Conservation (phyloP, 1,139 yeast species). For the Yamadazyma sp. region DNA sequence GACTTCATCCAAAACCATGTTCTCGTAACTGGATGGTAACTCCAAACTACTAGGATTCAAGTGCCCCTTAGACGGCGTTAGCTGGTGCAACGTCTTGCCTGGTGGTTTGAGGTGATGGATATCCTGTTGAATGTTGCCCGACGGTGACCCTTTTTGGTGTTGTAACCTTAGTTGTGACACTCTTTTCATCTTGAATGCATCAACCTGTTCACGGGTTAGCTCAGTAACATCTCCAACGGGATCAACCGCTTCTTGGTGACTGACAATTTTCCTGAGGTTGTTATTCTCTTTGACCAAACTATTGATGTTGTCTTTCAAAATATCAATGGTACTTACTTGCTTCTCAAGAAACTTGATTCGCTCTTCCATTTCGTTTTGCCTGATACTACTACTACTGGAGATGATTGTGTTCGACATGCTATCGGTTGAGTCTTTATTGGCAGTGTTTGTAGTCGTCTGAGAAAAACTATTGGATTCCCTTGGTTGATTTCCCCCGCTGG, state of each 20-base stretch:
- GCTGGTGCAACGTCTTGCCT: conserved; percentile 4
- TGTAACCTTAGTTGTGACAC: conserved; percentile 36
- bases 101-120: background rate
- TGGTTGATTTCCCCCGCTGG: background rate
- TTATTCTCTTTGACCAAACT: conserved; percentile 15
- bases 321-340: conserved; percentile 10
- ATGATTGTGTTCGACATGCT: conserved; percentile 4
- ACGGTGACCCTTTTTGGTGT: conserved; percentile 7
- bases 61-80: conserved; percentile 10
- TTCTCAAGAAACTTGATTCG: conserved; percentile 14
- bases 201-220: conserved; percentile 22
- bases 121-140: background rate
- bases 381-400: background rate
- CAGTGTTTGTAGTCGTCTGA: background rate
- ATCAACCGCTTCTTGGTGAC: background rate
- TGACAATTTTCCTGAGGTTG: conserved; percentile 7
- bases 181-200: conserved; percentile 35
- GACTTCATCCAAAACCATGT: conserved; percentile 40
- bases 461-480: background rate
- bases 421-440: background rate
- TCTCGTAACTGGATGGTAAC: conserved; percentile 37
- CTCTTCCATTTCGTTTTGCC: conserved; percentile 4
- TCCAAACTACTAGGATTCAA: conserved; percentile 4
- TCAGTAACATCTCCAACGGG: background rate
- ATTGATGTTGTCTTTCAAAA: conserved; percentile 13